Conservation (phyloP, 306 rosid genomes). For the Mucuna pruriens region DNA sequence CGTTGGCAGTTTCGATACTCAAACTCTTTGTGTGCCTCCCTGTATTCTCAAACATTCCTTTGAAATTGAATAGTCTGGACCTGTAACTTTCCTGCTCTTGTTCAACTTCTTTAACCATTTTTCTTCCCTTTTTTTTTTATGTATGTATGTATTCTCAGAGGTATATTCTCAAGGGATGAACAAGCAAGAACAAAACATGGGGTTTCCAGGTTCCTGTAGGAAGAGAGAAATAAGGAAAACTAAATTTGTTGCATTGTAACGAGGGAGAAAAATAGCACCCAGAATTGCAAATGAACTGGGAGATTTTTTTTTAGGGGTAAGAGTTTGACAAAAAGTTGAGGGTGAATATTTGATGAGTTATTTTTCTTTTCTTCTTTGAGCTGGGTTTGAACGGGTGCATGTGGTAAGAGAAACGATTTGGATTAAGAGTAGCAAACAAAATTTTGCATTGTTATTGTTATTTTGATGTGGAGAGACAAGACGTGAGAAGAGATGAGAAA, state of each 20-base stretch:
- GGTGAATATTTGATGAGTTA: constrained; percentile 48
- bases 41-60: constrained; percentile 50
- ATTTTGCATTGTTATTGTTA: background rate
- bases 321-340: constrained; percentile 53
- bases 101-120: constrained; percentile 57
- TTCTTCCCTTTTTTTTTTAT: background rate
- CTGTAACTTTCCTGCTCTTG: constrained; percentile 54
- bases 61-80: constrained; percentile 56
- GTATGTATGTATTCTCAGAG: constrained; percentile 10
- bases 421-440: constrained; percentile 42
- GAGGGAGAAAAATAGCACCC: constrained; percentile 38
- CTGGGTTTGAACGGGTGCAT: constrained; percentile 72
- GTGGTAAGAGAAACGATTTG: constrained; percentile 46
- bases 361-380: constrained; percentile 46
- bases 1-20: constrained; percentile 58
- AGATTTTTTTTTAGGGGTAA: constrained; percentile 29
- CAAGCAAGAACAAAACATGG: constrained; percentile 49
- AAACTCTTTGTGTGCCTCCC: constrained; percentile 71
- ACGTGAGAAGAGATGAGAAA: constrained; percentile 20
- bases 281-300: constrained; percentile 40
- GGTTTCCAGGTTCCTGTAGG: constrained; percentile 37
- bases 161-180: constrained; percentile 39
- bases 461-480: constrained; percentile 4
- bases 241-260: constrained; percentile 19
- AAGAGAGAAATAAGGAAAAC: constrained; percentile 10